Evolutionary conservation across 129 eudicot species (phyloP).

Genomic region (Helianthus tuberosus): DNA sequence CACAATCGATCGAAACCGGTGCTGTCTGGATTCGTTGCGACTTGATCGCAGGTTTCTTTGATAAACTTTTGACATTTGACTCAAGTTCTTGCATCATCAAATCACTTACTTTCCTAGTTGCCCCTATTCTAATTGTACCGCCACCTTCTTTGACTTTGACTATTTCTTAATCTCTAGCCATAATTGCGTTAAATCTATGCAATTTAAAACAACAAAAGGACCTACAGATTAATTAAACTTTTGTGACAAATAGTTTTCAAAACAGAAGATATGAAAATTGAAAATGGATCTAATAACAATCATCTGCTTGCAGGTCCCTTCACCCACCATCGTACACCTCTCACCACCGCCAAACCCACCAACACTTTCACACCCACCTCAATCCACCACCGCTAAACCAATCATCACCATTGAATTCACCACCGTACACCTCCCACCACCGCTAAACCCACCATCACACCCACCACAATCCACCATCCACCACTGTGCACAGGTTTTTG

Average conservation of each 20-base stretch:
- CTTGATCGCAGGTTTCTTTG: slow-evolving; percentile 15
- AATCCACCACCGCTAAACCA: too few species aligned
- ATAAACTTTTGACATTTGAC: slow-evolving; percentile 15
- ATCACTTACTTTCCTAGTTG: slow-evolving; percentile 50
- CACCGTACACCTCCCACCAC: too few species aligned
- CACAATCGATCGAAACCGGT: slow-evolving; percentile 32
- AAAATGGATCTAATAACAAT: slow-evolving; percentile 20
- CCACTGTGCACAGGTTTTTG: too few species aligned
- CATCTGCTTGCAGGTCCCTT: too few species aligned
- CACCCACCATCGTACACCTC: too few species aligned
- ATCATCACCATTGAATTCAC: too few species aligned
- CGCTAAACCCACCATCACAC: too few species aligned
- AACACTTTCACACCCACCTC: too few species aligned
- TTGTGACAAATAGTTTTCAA: too few species aligned
- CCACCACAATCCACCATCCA: too few species aligned
- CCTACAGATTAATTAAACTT: slow-evolving; percentile 13
- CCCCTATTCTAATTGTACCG: slow-evolving; percentile 41
- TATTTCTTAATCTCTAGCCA: slow-evolving; percentile 29
- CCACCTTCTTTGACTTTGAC: slow-evolving; percentile 37
- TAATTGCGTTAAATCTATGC: not conserved
- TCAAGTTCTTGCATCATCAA: slow-evolving; percentile 51
- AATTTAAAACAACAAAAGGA: not conserved
- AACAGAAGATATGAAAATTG: not conserved
- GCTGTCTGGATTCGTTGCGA: slow-evolving; percentile 24
- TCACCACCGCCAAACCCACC: too few species aligned